Percentiles rank a stretch among this genome's conserved stretches.
phyloP scores from a whole-genome alignment of 225 moss, liverwort and hornwort genomes.

The Bryum argenteum region DNA sequence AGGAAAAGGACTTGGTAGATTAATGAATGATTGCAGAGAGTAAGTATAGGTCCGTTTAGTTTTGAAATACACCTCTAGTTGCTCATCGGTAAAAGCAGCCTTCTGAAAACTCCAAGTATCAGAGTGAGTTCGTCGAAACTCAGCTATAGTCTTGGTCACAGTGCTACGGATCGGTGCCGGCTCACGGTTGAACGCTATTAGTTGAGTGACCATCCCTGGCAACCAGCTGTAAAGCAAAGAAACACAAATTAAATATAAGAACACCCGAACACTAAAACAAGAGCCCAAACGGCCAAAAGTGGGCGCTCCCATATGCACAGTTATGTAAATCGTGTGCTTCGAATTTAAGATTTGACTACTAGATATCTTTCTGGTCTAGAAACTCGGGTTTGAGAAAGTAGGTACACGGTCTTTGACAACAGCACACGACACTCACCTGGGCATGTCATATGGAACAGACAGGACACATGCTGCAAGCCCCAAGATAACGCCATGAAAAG shows the following conservation, averaged over 20 bases:
- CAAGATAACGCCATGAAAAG: constrained; percentile 76
- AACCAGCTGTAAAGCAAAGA: constrained; percentile 72
- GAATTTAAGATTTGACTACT: neutral
- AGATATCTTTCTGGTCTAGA: neutral
- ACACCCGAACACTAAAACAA: neutral
- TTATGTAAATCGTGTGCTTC: neutral
- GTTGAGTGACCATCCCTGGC: constrained; percentile 85
- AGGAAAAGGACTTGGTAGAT: too few relatives aligned
- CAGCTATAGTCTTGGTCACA: constrained; percentile 86
- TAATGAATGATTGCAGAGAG: too few relatives aligned
- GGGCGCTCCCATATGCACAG: neutral
- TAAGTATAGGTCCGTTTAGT: too few relatives aligned
- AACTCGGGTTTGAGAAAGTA: neutral
- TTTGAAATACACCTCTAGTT: constrained; percentile 69
- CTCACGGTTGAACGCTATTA: constrained; percentile 77
- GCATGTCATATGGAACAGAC: constrained; percentile 98
- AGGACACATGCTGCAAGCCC: constrained; percentile 92
- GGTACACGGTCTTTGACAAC: constrained; percentile 8
- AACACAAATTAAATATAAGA: neutral
- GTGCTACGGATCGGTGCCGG: constrained; percentile 80
- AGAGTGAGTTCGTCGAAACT: constrained; percentile 98
- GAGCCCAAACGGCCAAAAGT: neutral
- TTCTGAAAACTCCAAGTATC: constrained; percentile 99
- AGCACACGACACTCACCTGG: constrained; percentile 57
- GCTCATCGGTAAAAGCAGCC: constrained; percentile 85